Evolutionary conservation across 352 stramenopile species (phyloP), one percentile per base, ranked within the genome.

Genomic region (Elongisporangium prolatum): DNA sequence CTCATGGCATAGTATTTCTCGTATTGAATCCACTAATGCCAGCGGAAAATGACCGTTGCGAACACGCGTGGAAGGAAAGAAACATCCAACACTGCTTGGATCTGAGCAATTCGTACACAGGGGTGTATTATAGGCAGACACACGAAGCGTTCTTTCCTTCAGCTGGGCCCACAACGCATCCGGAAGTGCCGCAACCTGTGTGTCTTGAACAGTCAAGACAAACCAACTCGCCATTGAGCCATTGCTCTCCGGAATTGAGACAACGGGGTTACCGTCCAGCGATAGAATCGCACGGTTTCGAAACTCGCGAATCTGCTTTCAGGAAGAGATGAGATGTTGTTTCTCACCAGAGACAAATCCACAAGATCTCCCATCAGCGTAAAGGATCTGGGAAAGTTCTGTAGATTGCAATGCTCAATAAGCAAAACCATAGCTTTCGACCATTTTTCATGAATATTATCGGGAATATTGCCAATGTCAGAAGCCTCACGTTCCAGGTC

Each of bases 271-370:
- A 14, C 66, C 65, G 50, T 80, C 72, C 25, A 82, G 34, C 56
- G 69, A 75, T 11, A 77, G 22, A 57, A 76, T 72, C 66, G 68
- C 58, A 54, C 67, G 1, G 34, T 56, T 1, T 51, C 21, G 14
- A 44, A 17, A 18, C 57, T 14, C 0, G 55, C 57, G 0, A 79
- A 50, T 13, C 4, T 8, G 18, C 57, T 50, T 24, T 77, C 60
- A 0, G 70, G 63, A 6, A 82, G 24, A 2, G 53, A 22, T 0
- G 68, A 67, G 47, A 79, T 79, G 48, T 71, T 73, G 67, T 79
- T 79, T 25, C 58, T 68, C n/a, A 73, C 60, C 20, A 82, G 25
- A 5, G 70, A 82, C 5, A 79, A 14, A 28, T 79, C 67, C 1
- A 56, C 75, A 1, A 79, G 54, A n/a, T n/a, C n/a, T n/a, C n/a